A percentile compares a stretch with the other conserved stretches of the same genome.
phyloP scores from a whole-genome alignment of 306 rosid species.

The Casuarina glauca region DNA sequence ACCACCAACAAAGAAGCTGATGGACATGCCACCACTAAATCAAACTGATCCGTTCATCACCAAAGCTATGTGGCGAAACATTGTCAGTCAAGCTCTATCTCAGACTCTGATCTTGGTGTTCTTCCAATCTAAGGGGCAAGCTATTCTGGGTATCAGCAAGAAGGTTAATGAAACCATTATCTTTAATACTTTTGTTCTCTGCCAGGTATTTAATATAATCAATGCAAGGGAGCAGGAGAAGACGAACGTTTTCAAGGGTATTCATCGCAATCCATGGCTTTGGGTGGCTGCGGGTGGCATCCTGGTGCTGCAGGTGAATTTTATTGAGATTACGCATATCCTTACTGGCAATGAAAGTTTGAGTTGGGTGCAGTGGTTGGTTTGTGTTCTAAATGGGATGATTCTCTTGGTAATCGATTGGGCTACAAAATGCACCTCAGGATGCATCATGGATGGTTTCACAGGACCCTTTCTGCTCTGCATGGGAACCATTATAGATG shows the following conservation, averaged over 20 bases:
- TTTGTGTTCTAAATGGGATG: conserved; percentile 2
- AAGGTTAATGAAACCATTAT: conserved; percentile 6
- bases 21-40: neutral
- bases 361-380: conserved; percentile 17
- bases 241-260: neutral
- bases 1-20: conserved; percentile 14
- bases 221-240: conserved; percentile 17
- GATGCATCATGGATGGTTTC: neutral
- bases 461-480: no score
- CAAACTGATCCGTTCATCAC: conserved; percentile 20
- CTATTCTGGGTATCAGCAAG: conserved; percentile 5
- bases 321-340: conserved; percentile 15
- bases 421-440: conserved; percentile 4
- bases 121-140: conserved; percentile 14
- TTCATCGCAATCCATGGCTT: conserved; percentile 6
- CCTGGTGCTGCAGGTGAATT: conserved; percentile 9
- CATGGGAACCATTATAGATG: no score
- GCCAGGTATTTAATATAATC: conserved; percentile 25
- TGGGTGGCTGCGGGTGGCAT: conserved; percentile 7
- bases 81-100: conserved; percentile 16
- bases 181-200: conserved; percentile 25
- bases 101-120: conserved; percentile 1
- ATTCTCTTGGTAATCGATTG: conserved; percentile 13
- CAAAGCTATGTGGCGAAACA: conserved; percentile 26
- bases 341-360: conserved; percentile 17